Evolutionary conservation across 768 basidiomycete species (phyloP), one percentile per base, ranked within the genome.

Genomic region (Calocera cornea): DNA sequence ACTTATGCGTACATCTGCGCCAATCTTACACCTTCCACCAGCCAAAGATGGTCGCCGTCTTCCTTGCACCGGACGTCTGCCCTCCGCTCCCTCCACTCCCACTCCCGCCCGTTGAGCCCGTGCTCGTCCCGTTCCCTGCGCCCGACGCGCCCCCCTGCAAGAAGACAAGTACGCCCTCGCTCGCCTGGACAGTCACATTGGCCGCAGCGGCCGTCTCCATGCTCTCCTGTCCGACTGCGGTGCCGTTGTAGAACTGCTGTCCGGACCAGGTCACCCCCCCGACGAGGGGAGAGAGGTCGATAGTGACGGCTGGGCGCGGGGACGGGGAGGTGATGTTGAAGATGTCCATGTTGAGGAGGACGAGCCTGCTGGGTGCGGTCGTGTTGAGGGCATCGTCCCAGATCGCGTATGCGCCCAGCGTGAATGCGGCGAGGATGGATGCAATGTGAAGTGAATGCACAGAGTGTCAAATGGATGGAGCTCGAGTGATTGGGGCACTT

Each of bases 381-480:
- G 41, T 40, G 1, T 70, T 68, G 8, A 54, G 64, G 5, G 68
- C 54, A 10, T 68, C 41, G 60, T 77, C 76, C 72, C 75, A 78
- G 36, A 77, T 69, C 12, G 73, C 75, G 67, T 78, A 78, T 3
- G 71, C 73, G 0, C 75, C 77, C 40, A 77, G 70, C n/a, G n/a
- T n/a, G n/a, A n/a, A n/a, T n/a, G n/a, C n/a, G n/a, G n/a, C n/a
- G n/a, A n/a, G n/a, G n/a, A n/a, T n/a, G n/a, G n/a, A n/a, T n/a
- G n/a, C n/a, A n/a, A n/a, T n/a, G n/a, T n/a, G n/a, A n/a, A n/a
- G n/a, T n/a, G n/a, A n/a, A n/a, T n/a, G n/a, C n/a, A n/a, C n/a
- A n/a, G n/a, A n/a, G n/a, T n/a, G n/a, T n/a, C n/a, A n/a, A n/a
- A n/a, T n/a, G n/a, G n/a, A n/a, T n/a, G n/a, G n/a, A n/a, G n/a